A percentile compares a stretch with the other conserved stretches of the same genome.
These are phyloP conservation scores for Scheffersomyces quercinus DNA, from an alignment of 1,139 yeast genomes.

Conservation along the genomic window DNA sequence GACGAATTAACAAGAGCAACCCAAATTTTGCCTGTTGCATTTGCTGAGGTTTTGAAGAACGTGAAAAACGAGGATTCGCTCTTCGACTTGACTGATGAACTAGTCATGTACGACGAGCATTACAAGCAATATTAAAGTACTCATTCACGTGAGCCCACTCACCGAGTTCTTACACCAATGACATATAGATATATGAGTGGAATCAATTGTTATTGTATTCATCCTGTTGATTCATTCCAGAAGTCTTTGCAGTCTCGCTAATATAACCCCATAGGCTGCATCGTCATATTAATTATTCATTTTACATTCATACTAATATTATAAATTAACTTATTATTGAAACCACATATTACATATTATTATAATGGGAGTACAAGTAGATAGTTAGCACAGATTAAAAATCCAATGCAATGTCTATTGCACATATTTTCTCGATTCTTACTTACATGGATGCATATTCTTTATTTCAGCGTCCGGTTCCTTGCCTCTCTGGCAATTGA, in stretches of 20 bases:
- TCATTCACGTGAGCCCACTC: no score
- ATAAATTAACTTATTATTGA: not conserved
- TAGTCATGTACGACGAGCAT: not conserved
- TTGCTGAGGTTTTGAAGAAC: slow-evolving; percentile 14
- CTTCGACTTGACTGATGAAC: slow-evolving; percentile 7
- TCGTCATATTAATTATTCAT: slow-evolving; percentile 1
- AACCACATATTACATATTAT: not conserved
- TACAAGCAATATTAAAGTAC: no score
- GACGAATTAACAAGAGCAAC: slow-evolving; percentile 47
- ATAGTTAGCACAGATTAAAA: not conserved
- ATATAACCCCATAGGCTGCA: no score
- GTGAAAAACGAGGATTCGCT: slow-evolving; percentile 9
- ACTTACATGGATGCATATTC: no score
- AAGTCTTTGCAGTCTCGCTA: no score
- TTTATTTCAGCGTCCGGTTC: slow-evolving; percentile 33
- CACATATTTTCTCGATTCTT: slow-evolving; percentile 1
- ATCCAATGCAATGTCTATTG: not conserved
- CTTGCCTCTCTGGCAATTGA: slow-evolving; percentile 76
- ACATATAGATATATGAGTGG: no score
- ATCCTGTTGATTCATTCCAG: no score
- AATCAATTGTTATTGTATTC: no score
- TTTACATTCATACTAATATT: not conserved
- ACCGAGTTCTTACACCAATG: no score
- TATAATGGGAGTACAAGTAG: not conserved
- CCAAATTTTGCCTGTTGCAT: slow-evolving; percentile 14